Conservation (phyloP, 768 basidiomycete genomes). For the Agaricus sinodeliciosus region DNA sequence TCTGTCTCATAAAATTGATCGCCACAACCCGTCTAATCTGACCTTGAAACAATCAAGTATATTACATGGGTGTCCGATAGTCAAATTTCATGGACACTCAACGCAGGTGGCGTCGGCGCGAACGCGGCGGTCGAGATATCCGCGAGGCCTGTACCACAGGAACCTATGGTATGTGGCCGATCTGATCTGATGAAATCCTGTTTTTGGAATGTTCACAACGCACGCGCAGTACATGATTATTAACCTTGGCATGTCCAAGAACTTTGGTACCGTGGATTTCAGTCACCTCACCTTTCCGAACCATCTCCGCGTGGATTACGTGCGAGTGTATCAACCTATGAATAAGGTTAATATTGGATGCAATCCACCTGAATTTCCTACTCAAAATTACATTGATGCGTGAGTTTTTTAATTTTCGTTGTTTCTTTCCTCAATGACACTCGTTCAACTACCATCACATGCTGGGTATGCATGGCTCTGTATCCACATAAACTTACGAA, state of each 20-base stretch:
- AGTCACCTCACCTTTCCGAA: conserved; percentile 57
- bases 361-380: conserved; percentile 55
- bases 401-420: conserved; percentile 19
- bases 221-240: conserved; percentile 61
- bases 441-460: background rate
- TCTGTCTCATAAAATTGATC: background rate
- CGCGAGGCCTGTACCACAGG: conserved; percentile 60
- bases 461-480: background rate
- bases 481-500: too few relatives aligned
- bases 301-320: conserved; percentile 33
- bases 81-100: conserved; percentile 65
- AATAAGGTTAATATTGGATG: conserved; percentile 60
- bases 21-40: conserved; percentile 1
- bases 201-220: conserved; percentile 19
- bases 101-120: conserved; percentile 55
- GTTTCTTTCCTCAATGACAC: background rate
- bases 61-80: conserved; percentile 75
- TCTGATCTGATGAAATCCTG: background rate
- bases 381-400: conserved; percentile 57
- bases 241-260: conserved; percentile 75
- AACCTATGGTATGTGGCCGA: conserved; percentile 64
- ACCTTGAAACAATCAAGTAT: conserved; percentile 36
- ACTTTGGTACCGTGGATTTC: conserved; percentile 70
- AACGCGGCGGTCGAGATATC: conserved; percentile 55
- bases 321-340: conserved; percentile 62